Conservation (phyloP, 768 basidiomycete species). For the Suillus subluteus region DNA sequence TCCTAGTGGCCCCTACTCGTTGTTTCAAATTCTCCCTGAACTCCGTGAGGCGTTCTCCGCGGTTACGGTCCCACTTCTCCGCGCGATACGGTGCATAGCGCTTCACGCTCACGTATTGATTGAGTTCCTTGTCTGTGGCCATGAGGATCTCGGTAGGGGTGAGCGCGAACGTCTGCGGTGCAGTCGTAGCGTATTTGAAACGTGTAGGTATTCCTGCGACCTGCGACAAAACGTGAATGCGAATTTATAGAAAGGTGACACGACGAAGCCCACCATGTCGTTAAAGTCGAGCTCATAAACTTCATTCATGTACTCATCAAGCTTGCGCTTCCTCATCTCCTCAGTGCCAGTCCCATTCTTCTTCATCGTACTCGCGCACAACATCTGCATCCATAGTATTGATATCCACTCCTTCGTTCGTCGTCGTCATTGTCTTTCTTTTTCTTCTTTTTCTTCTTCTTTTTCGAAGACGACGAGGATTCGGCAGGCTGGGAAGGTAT, state of each 20-base stretch:
- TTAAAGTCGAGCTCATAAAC: conserved; percentile 93
- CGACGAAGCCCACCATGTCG: conserved; percentile 70
- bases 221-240: conserved; percentile 7
- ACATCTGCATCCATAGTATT: conserved; percentile 62
- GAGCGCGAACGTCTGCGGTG: conserved; percentile 66
- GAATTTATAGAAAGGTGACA: neutral
- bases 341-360: conserved; percentile 90
- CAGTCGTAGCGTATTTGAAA: conserved; percentile 85
- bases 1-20: conserved; percentile 34
- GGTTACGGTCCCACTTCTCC: conserved; percentile 64
- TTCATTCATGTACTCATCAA: conserved; percentile 91
- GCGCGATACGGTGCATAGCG: conserved; percentile 89
- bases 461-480: conserved; percentile 35
- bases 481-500: conserved; percentile 39
- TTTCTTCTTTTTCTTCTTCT: conserved; percentile 53
- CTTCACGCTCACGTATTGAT: conserved; percentile 87
- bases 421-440: conserved; percentile 37
- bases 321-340: conserved; percentile 81
- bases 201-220: conserved; percentile 81
- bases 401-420: conserved; percentile 48
- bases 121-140: conserved; percentile 91
- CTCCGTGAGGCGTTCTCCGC: conserved; percentile 69
- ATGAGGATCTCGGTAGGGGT: conserved; percentile 86
- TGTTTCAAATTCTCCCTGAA: conserved; percentile 64
- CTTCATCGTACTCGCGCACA: conserved; percentile 51